phyloP scores from a whole-genome alignment of 371 early-diverging fungal species.

The Apophysomyces trapeziformis region DNA sequence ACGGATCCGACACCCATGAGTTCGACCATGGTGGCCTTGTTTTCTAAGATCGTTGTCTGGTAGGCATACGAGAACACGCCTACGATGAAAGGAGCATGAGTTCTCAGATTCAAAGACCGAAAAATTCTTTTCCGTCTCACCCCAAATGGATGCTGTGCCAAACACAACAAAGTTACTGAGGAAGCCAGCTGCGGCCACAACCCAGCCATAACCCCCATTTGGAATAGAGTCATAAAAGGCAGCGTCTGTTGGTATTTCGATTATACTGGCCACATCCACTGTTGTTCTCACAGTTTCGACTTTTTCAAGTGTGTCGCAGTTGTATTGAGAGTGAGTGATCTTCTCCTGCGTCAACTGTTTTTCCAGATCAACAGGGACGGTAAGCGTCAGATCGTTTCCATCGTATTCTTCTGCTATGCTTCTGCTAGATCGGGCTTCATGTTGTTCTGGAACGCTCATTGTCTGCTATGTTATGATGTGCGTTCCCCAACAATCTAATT shows the following conservation, averaged over 20 bases:
- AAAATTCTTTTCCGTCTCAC: slow-evolving; percentile 18
- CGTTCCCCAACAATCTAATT: not conserved
- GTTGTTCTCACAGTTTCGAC: slow-evolving; percentile 14
- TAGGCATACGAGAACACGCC: slow-evolving; percentile 47
- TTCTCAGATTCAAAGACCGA: no score
- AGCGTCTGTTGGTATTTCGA: slow-evolving; percentile 29
- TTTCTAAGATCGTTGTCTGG: slow-evolving; percentile 34
- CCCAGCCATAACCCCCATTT: slow-evolving; percentile 51
- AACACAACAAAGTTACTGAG: slow-evolving; percentile 43
- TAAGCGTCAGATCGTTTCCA: slow-evolving; percentile 8
- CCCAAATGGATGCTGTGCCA: slow-evolving; percentile 44
- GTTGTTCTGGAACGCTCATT: not conserved
- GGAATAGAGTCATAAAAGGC: slow-evolving; percentile 33
- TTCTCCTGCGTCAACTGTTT: not conserved
- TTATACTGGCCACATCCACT: slow-evolving; percentile 38
- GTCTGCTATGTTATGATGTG: not conserved
- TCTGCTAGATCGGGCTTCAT: not conserved
- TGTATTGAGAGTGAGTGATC: not conserved
- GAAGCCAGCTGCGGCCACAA: slow-evolving; percentile 40
- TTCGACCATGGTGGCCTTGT: slow-evolving; percentile 41
- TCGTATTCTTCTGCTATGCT: not conserved
- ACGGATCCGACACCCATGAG: slow-evolving; percentile 58
- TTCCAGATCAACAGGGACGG: not conserved
- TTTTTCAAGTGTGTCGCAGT: not conserved
- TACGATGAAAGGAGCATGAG: slow-evolving; percentile 6